A percentile compares a stretch with the other conserved stretches of the same genome.
Conservation (phyloP, 2,329 filamentous ascomycete genomes). For the Stachybotrys chlorohalonatus region DNA sequence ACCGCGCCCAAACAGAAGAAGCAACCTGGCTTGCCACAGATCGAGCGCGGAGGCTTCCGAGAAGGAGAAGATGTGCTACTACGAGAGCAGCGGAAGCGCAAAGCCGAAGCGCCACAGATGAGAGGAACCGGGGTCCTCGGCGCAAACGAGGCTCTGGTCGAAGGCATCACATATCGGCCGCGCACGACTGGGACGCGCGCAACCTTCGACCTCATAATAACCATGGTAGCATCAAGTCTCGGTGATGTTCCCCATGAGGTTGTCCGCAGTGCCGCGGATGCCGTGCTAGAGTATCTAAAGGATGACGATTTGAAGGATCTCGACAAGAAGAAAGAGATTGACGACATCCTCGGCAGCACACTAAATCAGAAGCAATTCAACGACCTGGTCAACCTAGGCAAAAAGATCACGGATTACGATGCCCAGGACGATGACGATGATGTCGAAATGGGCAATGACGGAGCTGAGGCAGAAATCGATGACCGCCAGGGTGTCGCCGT, state of each 20-base stretch:
- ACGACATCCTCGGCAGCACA: constrained; percentile 79
- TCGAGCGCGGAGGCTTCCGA: constrained; percentile 65
- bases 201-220: constrained; percentile 90
- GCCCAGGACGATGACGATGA: constrained; percentile 92
- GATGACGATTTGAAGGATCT: constrained; percentile 94
- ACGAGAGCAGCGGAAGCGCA: constrained; percentile 79
- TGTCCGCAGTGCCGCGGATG: constrained; percentile 88
- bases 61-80: constrained; percentile 80
- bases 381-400: constrained; percentile 88
- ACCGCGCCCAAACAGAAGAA: constrained; percentile 75
- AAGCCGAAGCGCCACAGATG: constrained; percentile 59
- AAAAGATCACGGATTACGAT: constrained; percentile 98
- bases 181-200: constrained; percentile 84
- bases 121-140: constrained; percentile 72
- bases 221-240: constrained; percentile 77
- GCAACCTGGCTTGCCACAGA: constrained; percentile 53
- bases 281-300: constrained; percentile 82
- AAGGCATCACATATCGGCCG: constrained; percentile 86
- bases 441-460: constrained; percentile 61
- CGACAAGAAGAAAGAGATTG: constrained; percentile 96
- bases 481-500: constrained; percentile 95
- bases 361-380: constrained; percentile 91
- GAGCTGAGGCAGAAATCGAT: constrained; percentile 68
- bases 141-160: constrained; percentile 76
- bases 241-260: constrained; percentile 91